phyloP scores from a whole-genome alignment of 2,329 filamentous ascomycete genomes.

The Alternaria sp. region DNA sequence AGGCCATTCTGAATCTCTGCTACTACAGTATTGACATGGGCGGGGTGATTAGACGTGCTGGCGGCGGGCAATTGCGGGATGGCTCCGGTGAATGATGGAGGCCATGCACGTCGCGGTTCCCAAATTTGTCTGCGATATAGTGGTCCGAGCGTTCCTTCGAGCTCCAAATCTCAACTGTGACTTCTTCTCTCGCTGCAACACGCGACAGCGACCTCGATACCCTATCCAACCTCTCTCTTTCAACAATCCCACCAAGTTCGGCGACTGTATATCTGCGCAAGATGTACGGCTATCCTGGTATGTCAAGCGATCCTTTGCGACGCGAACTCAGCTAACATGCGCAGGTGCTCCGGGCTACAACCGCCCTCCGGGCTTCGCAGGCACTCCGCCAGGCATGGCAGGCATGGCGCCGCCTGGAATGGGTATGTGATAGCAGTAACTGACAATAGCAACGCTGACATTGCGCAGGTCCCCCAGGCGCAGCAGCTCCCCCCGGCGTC shows the following conservation, averaged over 20 bases:
- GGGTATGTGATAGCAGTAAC: slow-evolving; percentile 62
- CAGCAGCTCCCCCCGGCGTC: slow-evolving; percentile 71
- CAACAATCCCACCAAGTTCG: neutral
- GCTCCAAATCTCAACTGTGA: slow-evolving; percentile 15
- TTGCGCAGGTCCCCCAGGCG: slow-evolving; percentile 14
- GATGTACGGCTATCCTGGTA: slow-evolving; percentile 49
- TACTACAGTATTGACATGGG: neutral
- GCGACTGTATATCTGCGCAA: slow-evolving; percentile 4
- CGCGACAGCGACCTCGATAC: slow-evolving; percentile 5
- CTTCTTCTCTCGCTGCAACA: slow-evolving; percentile 13
- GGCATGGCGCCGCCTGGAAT: slow-evolving; percentile 80
- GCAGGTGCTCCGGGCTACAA: slow-evolving; percentile 68
- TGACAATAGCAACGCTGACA: slow-evolving; percentile 3
- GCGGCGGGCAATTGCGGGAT: slow-evolving; percentile 8
- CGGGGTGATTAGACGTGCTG: neutral
- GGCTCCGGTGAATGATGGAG: slow-evolving; percentile 1
- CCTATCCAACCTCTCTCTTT: neutral
- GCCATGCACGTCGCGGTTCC: slow-evolving; percentile 20
- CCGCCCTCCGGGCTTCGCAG: slow-evolving; percentile 74
- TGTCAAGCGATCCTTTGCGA: slow-evolving; percentile 1
- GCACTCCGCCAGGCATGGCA: slow-evolving; percentile 76
- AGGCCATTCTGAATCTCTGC: slow-evolving; percentile 28
- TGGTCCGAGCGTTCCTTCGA: slow-evolving; percentile 21
- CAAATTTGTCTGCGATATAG: slow-evolving; percentile 30
- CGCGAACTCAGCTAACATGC: slow-evolving; percentile 24